A percentile compares a stretch with the other conserved stretches of the same genome.
phyloP scores from a whole-genome alignment of 2,329 filamentous ascomycete genomes.

The Capronia coronata region DNA sequence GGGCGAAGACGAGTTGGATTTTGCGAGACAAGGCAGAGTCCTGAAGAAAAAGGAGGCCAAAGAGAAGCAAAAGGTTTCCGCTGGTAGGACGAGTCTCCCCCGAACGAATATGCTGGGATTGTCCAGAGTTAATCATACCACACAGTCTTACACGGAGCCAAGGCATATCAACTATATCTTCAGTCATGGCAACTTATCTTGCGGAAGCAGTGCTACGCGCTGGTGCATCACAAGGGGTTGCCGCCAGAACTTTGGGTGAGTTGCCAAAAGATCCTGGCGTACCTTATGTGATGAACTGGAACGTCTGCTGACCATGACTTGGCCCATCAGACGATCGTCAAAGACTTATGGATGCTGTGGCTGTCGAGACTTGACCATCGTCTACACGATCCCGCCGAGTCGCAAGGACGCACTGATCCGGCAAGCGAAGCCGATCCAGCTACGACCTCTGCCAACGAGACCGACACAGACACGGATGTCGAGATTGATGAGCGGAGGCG shows the following conservation, averaged over 20 bases:
- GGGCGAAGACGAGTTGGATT: constrained; percentile 25
- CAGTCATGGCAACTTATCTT: constrained; percentile 79
- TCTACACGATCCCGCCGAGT: constrained; percentile 21
- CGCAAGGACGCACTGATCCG: neutral
- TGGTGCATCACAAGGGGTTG: constrained; percentile 61
- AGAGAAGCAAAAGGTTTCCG: constrained; percentile 47
- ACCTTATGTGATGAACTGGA: no score
- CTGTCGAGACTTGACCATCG: constrained; percentile 49
- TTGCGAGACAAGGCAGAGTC: constrained; percentile 47
- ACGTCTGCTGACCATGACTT: neutral
- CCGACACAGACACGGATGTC: constrained; percentile 29
- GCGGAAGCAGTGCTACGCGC: constrained; percentile 69
- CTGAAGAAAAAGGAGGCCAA: constrained; percentile 51
- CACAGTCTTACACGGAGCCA: constrained; percentile 52
- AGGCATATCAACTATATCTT: constrained; percentile 71
- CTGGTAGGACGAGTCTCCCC: constrained; percentile 35
- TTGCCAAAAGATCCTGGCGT: neutral
- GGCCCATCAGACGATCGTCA: constrained; percentile 51
- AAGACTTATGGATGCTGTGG: constrained; percentile 78
- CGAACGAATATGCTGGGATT: constrained; percentile 17
- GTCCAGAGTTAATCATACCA: neutral
- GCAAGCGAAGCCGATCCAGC: constrained; percentile 6
- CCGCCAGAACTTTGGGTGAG: constrained; percentile 65
- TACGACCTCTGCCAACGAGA: constrained; percentile 37
- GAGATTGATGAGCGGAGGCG: constrained; percentile 30